Percentiles rank a stretch among this genome's conserved stretches.
These are phyloP conservation scores for Sporothrix euskadiensis DNA, from an alignment of 2,329 filamentous ascomycete species.

Conservation along the genomic window DNA sequence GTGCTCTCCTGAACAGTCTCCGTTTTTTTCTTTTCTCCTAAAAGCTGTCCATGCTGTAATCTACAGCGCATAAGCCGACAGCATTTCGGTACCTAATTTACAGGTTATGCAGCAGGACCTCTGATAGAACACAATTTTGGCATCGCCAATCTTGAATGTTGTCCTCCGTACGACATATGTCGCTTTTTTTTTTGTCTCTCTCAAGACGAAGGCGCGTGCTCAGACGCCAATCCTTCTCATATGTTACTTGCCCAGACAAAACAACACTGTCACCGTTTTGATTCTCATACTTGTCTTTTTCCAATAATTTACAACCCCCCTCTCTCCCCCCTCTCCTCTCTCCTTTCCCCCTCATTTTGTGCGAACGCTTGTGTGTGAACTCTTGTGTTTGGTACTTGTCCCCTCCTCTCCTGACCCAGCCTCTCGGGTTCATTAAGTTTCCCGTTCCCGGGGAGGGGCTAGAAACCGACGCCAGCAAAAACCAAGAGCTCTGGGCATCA, in stretches of 20 bases:
- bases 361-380: not conserved
- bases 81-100: not conserved
- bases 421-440: conserved; percentile 24
- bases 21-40: not conserved
- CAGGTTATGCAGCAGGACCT: too few species aligned
- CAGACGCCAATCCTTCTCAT: not conserved
- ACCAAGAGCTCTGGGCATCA: not conserved
- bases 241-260: not conserved
- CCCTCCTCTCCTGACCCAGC: conserved; percentile 17
- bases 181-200: too few species aligned
- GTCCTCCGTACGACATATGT: not conserved
- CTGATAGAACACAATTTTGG: not conserved
- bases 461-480: not conserved
- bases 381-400: not conserved
- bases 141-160: not conserved
- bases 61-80: not conserved
- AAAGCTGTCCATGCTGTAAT: not conserved
- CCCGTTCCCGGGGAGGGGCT: conserved; percentile 23
- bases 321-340: not conserved
- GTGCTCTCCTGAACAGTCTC: not conserved
- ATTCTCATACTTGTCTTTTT: not conserved
- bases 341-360: not conserved
- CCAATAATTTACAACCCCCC: not conserved
- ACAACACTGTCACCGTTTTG: not conserved
- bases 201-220: not conserved